These are phyloP conservation scores for Aspergillus sp. DNA, from an alignment of 2,329 filamentous ascomycete genomes.

Conservation along the genomic window DNA sequence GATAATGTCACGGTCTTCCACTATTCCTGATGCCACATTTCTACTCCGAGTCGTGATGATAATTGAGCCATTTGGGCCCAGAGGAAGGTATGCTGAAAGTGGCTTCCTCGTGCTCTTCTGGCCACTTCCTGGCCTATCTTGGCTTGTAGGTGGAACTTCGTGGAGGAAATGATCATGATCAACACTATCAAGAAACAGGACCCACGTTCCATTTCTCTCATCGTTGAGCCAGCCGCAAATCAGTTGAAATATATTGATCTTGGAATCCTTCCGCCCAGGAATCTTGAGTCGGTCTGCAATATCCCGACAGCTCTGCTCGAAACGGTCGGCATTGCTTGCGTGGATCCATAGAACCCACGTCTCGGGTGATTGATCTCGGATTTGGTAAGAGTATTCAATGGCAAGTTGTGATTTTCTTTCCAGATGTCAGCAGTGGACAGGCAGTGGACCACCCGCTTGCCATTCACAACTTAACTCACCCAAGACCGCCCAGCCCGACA, in stretches of 20 bases:
- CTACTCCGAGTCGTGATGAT: slow-evolving; percentile 11
- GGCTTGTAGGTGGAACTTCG: neutral
- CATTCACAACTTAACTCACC: slow-evolving; percentile 4
- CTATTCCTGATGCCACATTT: slow-evolving; percentile 5
- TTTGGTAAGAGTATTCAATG: slow-evolving; percentile 30
- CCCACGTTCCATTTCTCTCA: slow-evolving; percentile 13
- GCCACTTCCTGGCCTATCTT: no score
- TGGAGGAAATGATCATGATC: slow-evolving; percentile 14
- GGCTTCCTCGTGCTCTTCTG: neutral
- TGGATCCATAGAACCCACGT: slow-evolving; percentile 34
- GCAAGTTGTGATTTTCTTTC: slow-evolving; percentile 30
- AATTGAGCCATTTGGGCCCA: slow-evolving; percentile 7
- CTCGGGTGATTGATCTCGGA: slow-evolving; percentile 15
- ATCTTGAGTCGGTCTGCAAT: slow-evolving; percentile 27
- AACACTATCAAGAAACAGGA: slow-evolving; percentile 20
- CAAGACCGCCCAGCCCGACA: slow-evolving; percentile 11
- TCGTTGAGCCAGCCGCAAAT: slow-evolving; percentile 15
- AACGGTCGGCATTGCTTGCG: slow-evolving; percentile 24
- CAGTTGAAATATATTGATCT: slow-evolving; percentile 24
- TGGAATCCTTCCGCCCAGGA: slow-evolving; percentile 20
- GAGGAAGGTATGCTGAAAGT: slow-evolving; percentile 12
- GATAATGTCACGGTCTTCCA: slow-evolving; percentile 9
- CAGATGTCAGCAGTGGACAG: neutral
- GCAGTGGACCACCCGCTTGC: neutral
- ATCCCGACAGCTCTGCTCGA: slow-evolving; percentile 29